Conservation (phyloP, 805 yeast genomes). For the Starmerella sirachaensis region DNA sequence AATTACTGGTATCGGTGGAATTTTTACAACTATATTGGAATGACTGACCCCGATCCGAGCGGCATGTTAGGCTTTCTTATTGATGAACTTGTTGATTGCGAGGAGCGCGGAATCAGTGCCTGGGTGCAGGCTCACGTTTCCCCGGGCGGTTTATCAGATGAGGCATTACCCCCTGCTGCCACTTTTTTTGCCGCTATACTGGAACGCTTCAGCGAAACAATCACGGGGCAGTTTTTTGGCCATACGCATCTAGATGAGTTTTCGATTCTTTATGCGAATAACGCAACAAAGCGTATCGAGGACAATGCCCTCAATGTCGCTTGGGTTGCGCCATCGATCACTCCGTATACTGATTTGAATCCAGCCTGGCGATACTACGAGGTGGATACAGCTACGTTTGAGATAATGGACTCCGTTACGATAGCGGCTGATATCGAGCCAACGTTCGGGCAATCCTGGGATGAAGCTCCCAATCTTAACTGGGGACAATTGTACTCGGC, state of each 20-base stretch:
- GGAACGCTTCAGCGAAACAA: conserved; percentile 53
- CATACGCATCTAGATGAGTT: conserved; percentile 64
- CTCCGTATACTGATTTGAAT: conserved; percentile 47
- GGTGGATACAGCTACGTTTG: conserved; percentile 49
- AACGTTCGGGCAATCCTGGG: conserved; percentile 30
- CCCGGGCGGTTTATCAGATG: conserved; percentile 37
- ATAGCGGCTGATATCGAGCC: conserved; percentile 49
- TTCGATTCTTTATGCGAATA: conserved; percentile 42
- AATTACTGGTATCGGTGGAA: conserved; percentile 58
- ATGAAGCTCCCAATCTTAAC: conserved; percentile 35
- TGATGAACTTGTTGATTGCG: conserved; percentile 51
- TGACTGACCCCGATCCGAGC: conserved; percentile 44
- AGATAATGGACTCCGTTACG: conserved; percentile 47
- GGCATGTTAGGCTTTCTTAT: conserved; percentile 52
- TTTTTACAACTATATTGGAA: conserved; percentile 42
- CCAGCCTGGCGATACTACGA: conserved; percentile 67
- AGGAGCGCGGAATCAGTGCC: conserved; percentile 46
- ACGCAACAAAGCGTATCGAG: conserved; percentile 34
- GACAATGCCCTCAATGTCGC: conserved; percentile 44
- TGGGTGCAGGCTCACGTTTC: conserved; percentile 68
- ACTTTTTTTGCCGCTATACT: conserved; percentile 44
- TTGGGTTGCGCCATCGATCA: conserved; percentile 55
- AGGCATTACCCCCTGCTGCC: conserved; percentile 51
- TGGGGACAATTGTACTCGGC: conserved; percentile 59
- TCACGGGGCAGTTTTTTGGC: conserved; percentile 59